A percentile compares a stretch with the other conserved stretches of the same genome.
Conservation (phyloP, 305 asterid species). For the Ajuga reptans region DNA sequence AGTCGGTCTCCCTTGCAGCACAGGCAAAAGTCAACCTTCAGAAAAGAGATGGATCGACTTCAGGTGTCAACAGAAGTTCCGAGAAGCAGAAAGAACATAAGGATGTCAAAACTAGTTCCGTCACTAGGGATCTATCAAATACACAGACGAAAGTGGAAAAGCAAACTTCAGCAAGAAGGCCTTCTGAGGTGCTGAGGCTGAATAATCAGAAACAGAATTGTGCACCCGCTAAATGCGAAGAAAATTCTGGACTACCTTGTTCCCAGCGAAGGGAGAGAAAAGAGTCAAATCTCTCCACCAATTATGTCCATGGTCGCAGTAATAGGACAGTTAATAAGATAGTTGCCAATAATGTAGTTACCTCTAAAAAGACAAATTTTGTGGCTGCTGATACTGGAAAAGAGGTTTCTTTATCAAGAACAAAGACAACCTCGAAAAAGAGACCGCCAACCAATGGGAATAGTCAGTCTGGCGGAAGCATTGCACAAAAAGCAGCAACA, state of each 20-base stretch:
- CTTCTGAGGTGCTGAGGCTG: conserved; percentile 63
- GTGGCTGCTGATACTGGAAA: conserved; percentile 51
- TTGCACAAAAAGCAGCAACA: conserved; percentile 23
- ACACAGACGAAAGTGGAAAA: conserved; percentile 47
- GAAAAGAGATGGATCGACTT: conserved; percentile 43
- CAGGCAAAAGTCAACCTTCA: conserved; percentile 51
- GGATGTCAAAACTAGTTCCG: conserved; percentile 29
- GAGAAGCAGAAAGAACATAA: conserved; percentile 45
- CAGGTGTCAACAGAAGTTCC: conserved; percentile 36
- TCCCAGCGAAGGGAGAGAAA: conserved; percentile 47
- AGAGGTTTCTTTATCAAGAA: conserved; percentile 42
- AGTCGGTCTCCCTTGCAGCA: conserved; percentile 42
- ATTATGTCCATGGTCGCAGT: conserved; percentile 32
- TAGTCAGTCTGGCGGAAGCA: conserved; percentile 31
- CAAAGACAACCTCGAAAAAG: conserved; percentile 42
- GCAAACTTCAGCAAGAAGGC: conserved; percentile 36
- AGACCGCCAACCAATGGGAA: conserved; percentile 32
- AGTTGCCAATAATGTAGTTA: conserved; percentile 44
- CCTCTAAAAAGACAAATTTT: conserved; percentile 48
- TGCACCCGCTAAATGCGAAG: conserved; percentile 35
- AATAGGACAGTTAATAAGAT: conserved; percentile 51
- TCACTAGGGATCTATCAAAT: conserved; percentile 34
- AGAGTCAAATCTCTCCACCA: conserved; percentile 35
- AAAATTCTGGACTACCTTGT: conserved; percentile 35
- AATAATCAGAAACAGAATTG: conserved; percentile 87